Base-by-base conservation (phyloP, 257 asterid genomes). In the Capsicum chinense region DNA sequence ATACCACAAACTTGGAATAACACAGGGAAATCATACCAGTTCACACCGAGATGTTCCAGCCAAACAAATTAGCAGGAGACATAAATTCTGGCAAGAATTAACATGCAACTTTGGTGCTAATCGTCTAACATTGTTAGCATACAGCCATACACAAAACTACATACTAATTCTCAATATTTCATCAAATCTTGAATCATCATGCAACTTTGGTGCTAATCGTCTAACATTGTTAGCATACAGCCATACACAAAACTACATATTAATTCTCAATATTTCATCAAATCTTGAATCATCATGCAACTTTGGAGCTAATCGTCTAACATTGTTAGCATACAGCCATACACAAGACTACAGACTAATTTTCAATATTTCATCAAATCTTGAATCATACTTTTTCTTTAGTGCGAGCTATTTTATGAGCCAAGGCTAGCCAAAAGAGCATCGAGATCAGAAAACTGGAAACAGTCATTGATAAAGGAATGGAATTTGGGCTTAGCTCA, bases 1-100 rank as follows among this genome's bases (percentile, higher is more conserved):
- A 67, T 54, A 57, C 80, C 63, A 17, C 60, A 79, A 82, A 81
- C 60, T 63, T 62, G 81, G 64, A 50, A 14, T 54, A 76, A 76
- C 64, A 78, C 33, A 14, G 26, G 74, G 47, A 19, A 81, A 81
- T 66, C 74, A 82, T 13, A 68, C 16, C 56, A 64, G 52, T 82
- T 16, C 13, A 82, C 84, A 63, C 78, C 9, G 56, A 7, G 4
- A 14, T 16, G 47, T 50, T 50, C 19, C 60, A 19, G 59, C 47
- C 57, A 81, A 50, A 8, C 73, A 76, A 81, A 54, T 54, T 78
- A 13, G 64, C 64, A 26, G 50, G 64, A 54, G 81, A 78, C 15
- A 52, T 54, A 78, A 52, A 26, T 78, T 17, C 9, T 78, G 47
- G 81, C 64, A 78, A 78, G 64, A 54, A 78, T 50, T 78, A 78